Conservation (phyloP, 2,329 filamentous ascomycete genomes). For the Westerdykella sp. region DNA sequence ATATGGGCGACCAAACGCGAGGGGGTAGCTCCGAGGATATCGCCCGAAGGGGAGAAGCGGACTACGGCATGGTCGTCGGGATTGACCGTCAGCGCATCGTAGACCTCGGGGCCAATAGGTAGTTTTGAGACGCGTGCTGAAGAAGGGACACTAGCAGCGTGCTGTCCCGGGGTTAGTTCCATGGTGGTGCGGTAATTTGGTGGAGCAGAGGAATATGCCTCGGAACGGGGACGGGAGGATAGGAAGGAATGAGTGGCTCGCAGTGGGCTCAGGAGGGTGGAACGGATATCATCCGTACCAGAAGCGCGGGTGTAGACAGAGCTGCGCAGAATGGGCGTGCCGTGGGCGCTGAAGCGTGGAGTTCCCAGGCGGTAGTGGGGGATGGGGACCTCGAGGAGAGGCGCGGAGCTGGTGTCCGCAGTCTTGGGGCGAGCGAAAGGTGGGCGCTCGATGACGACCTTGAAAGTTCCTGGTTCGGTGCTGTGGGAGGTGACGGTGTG, state of each 20-base stretch:
- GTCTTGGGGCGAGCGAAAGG: conserved; percentile 54
- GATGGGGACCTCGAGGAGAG: conserved; percentile 66
- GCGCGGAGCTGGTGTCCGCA: conserved; percentile 50
- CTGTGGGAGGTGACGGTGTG: conserved; percentile 43
- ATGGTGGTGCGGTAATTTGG: conserved; percentile 31
- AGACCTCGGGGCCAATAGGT: conserved; percentile 60
- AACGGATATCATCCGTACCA: conserved; percentile 61
- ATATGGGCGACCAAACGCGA: conserved; percentile 91
- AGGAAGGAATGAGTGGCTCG: conserved; percentile 33
- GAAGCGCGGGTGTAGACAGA: conserved; percentile 69
- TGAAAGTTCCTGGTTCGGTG: conserved; percentile 63
- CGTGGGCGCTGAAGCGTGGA: conserved; percentile 69
- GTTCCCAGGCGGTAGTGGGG: conserved; percentile 79
- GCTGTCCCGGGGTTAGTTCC: conserved; percentile 16
- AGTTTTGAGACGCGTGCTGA: conserved; percentile 33
- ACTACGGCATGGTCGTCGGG: conserved; percentile 80
- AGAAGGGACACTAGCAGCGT: conserved; percentile 26
- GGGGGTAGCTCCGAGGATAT: conserved; percentile 84
- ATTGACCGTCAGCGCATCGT: conserved; percentile 71
- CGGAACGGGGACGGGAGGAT: conserved; percentile 32
- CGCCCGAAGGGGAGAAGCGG: conserved; percentile 66
- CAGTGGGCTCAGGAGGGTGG: conserved; percentile 49
- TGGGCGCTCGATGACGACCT: conserved; percentile 72
- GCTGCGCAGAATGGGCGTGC: conserved; percentile 69
- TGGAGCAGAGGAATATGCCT: conserved; percentile 32